Conservation (phyloP, 176 grass and related monocot genomes). For the Zizania latifolia region DNA sequence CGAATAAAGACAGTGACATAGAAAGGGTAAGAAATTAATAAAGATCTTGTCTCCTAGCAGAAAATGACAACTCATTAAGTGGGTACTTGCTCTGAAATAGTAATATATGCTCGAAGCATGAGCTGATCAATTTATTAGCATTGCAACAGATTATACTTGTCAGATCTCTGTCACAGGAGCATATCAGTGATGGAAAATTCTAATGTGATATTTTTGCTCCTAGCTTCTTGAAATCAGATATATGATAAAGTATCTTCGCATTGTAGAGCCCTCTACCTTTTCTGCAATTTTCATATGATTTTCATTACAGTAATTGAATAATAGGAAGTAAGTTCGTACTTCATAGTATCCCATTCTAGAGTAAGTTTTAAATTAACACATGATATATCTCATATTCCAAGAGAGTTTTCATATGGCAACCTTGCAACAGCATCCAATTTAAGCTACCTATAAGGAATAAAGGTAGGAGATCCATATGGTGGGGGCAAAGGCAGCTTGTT, state of each 20-base stretch:
- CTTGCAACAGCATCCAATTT: background rate
- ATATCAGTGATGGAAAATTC: background rate
- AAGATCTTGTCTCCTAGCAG: background rate
- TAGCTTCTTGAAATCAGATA: background rate
- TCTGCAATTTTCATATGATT: background rate
- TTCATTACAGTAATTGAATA: background rate
- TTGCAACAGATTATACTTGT: background rate
- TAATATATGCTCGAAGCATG: background rate
- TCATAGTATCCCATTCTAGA: background rate
- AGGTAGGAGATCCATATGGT: background rate
- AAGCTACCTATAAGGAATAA: background rate
- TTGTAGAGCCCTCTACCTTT: background rate
- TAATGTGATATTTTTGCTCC: background rate
- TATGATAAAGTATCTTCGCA: background rate
- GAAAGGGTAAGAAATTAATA: background rate
- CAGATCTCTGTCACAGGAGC: too few relatives aligned
- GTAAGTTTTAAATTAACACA: background rate
- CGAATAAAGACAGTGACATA: background rate
- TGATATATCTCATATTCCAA: background rate
- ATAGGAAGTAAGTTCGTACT: too few relatives aligned
- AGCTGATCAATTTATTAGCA: background rate
- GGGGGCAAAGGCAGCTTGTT: background rate
- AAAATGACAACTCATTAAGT: background rate
- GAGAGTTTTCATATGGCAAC: background rate
- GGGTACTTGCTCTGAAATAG: background rate